A percentile compares a stretch with the other conserved stretches of the same genome.
Evolutionary conservation across 2,329 filamentous ascomycete species (phyloP).

Genomic region (Aspergillus sp.): DNA sequence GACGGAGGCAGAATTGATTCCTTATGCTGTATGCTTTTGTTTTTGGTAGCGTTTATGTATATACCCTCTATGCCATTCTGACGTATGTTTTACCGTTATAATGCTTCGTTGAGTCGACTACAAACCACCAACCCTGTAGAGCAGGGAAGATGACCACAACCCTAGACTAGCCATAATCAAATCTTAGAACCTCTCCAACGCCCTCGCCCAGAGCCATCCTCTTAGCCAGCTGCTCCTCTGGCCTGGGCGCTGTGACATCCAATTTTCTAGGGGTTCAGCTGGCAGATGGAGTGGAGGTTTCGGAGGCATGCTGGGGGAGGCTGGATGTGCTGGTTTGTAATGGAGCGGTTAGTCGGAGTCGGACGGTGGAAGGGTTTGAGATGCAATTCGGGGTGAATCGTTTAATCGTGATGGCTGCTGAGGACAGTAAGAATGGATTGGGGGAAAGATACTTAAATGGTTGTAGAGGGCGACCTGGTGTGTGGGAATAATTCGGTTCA

Average conservation of each 20-base stretch:
- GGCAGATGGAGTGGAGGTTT: not conserved
- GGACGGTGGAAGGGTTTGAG: slow-evolving; percentile 27
- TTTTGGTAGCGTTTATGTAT: not conserved
- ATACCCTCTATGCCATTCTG: not conserved
- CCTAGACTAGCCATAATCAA: not conserved
- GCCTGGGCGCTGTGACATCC: slow-evolving; percentile 19
- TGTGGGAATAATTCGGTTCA: slow-evolving; percentile 34
- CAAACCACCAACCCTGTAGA: not conserved
- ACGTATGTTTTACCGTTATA: not conserved
- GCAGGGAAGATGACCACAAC: not conserved
- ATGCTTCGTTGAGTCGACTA: not conserved
- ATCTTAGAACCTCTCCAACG: not conserved
- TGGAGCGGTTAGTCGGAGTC: slow-evolving; percentile 4
- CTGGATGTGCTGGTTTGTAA: slow-evolving; percentile 9
- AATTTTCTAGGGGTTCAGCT: too few species aligned
- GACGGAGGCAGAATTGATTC: not conserved
- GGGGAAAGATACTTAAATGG: slow-evolving; percentile 26
- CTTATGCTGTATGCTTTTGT: not conserved
- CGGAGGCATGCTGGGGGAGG: slow-evolving; percentile 2
- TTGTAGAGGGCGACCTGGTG: slow-evolving; percentile 10
- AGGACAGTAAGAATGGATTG: slow-evolving; percentile 22
- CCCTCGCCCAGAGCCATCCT: slow-evolving; percentile 26
- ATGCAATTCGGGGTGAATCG: slow-evolving; percentile 29
- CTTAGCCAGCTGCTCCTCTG: slow-evolving; percentile 33
- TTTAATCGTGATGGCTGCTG: slow-evolving; percentile 13